phyloP scores from a whole-genome alignment of 2,329 filamentous ascomycete species.

The Calonectria henricotiae region DNA sequence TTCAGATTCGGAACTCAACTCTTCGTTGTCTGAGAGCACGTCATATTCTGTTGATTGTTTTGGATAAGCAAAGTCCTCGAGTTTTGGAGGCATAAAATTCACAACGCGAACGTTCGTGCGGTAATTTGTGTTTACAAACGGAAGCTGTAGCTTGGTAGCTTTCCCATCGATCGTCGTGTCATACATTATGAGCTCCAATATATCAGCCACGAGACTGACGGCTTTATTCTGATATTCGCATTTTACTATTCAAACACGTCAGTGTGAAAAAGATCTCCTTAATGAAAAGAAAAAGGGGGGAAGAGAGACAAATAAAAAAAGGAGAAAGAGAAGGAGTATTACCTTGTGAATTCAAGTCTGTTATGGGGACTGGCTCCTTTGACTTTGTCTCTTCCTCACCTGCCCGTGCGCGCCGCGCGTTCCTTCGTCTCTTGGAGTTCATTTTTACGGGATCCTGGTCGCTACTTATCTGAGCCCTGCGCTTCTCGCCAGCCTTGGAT shows the following conservation, averaged over 20 bases:
- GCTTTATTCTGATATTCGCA: conserved; percentile 63
- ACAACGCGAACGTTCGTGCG: conserved; percentile 82
- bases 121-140: conserved; percentile 84
- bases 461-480: conserved; percentile 54
- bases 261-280: conserved; percentile 16
- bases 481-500: conserved; percentile 60
- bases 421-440: conserved; percentile 52
- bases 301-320: neutral
- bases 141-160: conserved; percentile 65
- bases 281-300: too few species aligned
- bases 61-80: conserved; percentile 80
- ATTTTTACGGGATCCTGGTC: conserved; percentile 50
- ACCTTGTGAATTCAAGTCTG: conserved; percentile 55
- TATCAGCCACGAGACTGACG: conserved; percentile 57
- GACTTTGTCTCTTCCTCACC: conserved; percentile 37
- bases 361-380: conserved; percentile 50
- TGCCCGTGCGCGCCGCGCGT: conserved; percentile 39
- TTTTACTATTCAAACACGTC: conserved; percentile 59
- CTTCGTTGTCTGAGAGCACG: conserved; percentile 64
- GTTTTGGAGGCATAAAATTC: conserved; percentile 80
- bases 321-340: conserved; percentile 25
- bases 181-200: conserved; percentile 61
- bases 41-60: conserved; percentile 65
- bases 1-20: conserved; percentile 49
- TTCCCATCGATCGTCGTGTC: conserved; percentile 63